Percentiles rank a stretch among this genome's conserved stretches.
Conservation (phyloP, 257 asterid species). For the Primulina huaijiensis region DNA sequence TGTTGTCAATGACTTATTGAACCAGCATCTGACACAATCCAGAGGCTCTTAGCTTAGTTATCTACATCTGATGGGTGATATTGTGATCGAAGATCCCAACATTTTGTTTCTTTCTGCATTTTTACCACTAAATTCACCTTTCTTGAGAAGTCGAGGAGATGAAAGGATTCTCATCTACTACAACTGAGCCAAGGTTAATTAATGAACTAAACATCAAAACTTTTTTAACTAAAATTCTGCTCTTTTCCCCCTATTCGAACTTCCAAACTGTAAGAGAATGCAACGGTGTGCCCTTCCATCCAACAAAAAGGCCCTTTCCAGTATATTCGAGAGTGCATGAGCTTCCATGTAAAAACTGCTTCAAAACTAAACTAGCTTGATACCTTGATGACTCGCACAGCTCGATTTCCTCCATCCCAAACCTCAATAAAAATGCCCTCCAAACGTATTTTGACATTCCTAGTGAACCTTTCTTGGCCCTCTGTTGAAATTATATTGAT, state of each 20-base stretch:
- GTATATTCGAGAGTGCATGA: slow-evolving; percentile 38
- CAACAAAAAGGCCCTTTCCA: slow-evolving; percentile 42
- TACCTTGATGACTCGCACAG: slow-evolving; percentile 45
- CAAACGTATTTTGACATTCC: slow-evolving; percentile 64
- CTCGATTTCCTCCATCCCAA: slow-evolving; percentile 47
- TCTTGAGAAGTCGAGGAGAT: no score
- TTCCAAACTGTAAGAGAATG: slow-evolving; percentile 47
- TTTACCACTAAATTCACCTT: no score
- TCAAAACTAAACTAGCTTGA: slow-evolving; percentile 45
- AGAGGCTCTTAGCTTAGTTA: background rate
- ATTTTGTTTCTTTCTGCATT: no score
- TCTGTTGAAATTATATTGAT: slow-evolving; percentile 49
- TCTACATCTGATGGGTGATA: background rate
- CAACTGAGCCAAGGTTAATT: background rate
- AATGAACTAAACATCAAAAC: background rate
- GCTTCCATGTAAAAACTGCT: slow-evolving; percentile 35
- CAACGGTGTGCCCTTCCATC: slow-evolving; percentile 56
- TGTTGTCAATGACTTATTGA: no score
- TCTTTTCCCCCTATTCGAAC: slow-evolving; percentile 18
- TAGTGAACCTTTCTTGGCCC: slow-evolving; percentile 42
- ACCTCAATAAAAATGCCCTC: slow-evolving; percentile 52
- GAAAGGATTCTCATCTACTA: no score
- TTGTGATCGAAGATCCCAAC: background rate
- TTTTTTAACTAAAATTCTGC: background rate
- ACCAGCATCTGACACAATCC: no score